These are phyloP conservation scores for Solanum aculeatissimum DNA, from an alignment of 305 asterid genomes.

Conservation along the genomic window DNA sequence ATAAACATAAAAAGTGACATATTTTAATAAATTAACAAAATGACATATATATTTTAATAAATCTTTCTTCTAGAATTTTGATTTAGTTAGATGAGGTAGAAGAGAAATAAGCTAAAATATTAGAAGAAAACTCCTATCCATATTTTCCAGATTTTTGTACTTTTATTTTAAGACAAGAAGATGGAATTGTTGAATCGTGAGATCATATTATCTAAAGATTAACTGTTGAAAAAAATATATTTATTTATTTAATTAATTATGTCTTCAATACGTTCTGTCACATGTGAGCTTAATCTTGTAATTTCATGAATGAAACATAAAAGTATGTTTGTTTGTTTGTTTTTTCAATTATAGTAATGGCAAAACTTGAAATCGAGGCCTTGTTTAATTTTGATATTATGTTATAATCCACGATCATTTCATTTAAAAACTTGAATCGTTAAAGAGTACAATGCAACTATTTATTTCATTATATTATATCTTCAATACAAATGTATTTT, in stretches of 20 bases:
- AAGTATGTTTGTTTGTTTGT: not conserved
- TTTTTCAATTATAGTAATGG: not conserved
- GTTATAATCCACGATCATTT: accelerated
- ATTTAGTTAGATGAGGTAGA: not conserved
- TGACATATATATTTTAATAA: not conserved
- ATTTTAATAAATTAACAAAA: not conserved
- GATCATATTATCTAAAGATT: not conserved
- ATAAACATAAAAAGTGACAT: not conserved
- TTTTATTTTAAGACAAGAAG: not conserved
- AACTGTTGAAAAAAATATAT: not conserved
- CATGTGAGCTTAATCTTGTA: not conserved
- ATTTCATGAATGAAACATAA: not conserved
- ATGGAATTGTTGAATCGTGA: not conserved
- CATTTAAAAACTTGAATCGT: not conserved
- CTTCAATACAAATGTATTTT: not conserved
- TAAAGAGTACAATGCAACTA: not conserved
- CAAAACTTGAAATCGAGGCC: not conserved
- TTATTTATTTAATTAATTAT: not conserved
- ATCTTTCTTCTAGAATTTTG: not conserved
- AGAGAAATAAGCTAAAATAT: not conserved
- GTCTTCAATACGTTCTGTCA: not conserved
- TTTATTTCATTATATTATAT: not conserved
- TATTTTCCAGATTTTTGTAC: not conserved
- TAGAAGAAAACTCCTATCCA: not conserved
- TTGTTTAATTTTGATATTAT: not conserved